Evolutionary conservation across 2,329 filamentous ascomycete genomes (phyloP).

Genomic region (Colletotrichum sp.): DNA sequence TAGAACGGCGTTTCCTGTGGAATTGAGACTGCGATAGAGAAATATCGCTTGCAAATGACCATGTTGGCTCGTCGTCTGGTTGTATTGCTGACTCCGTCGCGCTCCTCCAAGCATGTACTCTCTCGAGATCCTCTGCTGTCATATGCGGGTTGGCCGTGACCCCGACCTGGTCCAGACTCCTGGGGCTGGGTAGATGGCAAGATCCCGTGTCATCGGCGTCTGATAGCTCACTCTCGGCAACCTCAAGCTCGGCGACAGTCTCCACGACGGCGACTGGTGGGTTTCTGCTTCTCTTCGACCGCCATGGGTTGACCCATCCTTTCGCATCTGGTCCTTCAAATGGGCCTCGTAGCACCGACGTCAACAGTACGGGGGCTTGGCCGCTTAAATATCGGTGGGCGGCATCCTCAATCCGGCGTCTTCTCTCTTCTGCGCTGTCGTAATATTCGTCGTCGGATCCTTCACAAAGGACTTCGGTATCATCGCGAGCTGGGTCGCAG

Average conservation of each 20-base stretch:
- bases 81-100: slow-evolving; percentile 9
- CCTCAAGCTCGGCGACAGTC: background rate
- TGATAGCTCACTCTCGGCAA: background rate
- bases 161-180: slow-evolving; percentile 40
- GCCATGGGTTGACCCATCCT: slow-evolving; percentile 61
- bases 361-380: slow-evolving; percentile 59
- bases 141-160: slow-evolving; percentile 32
- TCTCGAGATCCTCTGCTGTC: slow-evolving; percentile 33
- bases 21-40: slow-evolving; percentile 25
- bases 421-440: slow-evolving; percentile 47
- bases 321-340: slow-evolving; percentile 46
- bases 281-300: slow-evolving; percentile 29
- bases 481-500: slow-evolving; percentile 44
- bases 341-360: slow-evolving; percentile 66
- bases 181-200: slow-evolving; percentile 47
- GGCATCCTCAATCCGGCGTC: slow-evolving; percentile 61
- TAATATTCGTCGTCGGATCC: slow-evolving; percentile 65
- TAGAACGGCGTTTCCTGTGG: slow-evolving; percentile 23
- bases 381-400: slow-evolving; percentile 65
- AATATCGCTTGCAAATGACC: slow-evolving; percentile 25
- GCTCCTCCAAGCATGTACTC: slow-evolving; percentile 36
- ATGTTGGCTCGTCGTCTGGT: slow-evolving; percentile 1
- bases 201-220: background rate
- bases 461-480: slow-evolving; percentile 55
- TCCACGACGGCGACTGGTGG: background rate